Evolutionary conservation across 768 basidiomycete species (phyloP).

Genomic region (Russula brevipes): DNA sequence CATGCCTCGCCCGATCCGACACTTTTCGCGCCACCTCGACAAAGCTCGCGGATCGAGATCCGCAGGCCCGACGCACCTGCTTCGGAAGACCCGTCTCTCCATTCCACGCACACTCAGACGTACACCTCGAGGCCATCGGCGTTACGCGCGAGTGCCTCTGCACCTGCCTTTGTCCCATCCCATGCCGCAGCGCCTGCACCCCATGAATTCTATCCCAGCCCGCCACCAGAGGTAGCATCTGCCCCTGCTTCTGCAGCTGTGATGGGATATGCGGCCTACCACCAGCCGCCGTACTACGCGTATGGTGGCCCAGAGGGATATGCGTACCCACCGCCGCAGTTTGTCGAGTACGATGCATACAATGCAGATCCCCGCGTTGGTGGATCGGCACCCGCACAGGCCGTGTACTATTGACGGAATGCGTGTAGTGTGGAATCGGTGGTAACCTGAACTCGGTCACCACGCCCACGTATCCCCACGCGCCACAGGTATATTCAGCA

Average conservation of each 20-base stretch:
- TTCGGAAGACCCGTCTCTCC: neutral
- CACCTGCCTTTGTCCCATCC: conserved; percentile 15
- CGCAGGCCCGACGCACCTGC: conserved; percentile 48
- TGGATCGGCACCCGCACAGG: neutral
- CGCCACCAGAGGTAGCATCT: conserved; percentile 25
- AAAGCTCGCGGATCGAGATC: conserved; percentile 68
- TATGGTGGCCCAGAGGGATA: conserved; percentile 17
- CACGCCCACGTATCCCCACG: neutral
- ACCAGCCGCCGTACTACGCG: conserved; percentile 18
- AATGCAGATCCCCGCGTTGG: conserved; percentile 8
- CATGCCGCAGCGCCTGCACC: conserved; percentile 16
- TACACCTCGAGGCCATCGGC: conserved; percentile 30
- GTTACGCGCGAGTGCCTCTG: conserved; percentile 35
- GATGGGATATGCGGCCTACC: conserved; percentile 55
- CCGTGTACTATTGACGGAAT: conserved; percentile 20
- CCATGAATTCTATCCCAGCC: conserved; percentile 30
- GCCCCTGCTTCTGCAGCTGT: conserved; percentile 36
- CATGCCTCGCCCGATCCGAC: conserved; percentile 58
- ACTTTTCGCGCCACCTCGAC: conserved; percentile 71
- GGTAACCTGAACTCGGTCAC: too few relatives aligned
- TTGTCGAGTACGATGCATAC: conserved; percentile 20
- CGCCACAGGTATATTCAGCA: neutral
- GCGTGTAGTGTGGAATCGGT: neutral
- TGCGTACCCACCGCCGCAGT: conserved; percentile 11
- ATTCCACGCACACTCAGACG: neutral